A percentile compares a stretch with the other conserved stretches of the same genome.
phyloP scores from a whole-genome alignment of 1,284 basidiomycete genomes.

The Ganoderma sinense region DNA sequence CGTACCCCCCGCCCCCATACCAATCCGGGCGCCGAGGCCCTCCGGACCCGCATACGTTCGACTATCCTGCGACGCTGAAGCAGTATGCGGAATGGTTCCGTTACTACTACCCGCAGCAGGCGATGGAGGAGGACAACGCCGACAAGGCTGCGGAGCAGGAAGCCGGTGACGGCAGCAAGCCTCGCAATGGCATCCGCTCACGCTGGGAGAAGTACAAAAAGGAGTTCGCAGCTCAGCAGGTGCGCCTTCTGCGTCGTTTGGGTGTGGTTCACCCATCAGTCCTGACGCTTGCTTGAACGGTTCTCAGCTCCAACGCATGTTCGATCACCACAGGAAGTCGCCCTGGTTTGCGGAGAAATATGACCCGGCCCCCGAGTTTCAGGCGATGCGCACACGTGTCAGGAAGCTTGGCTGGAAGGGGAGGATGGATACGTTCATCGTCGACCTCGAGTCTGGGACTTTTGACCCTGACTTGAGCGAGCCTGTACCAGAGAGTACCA shows the following conservation, averaged over 20 bases:
- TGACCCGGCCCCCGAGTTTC: slow-evolving; percentile 74
- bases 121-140: slow-evolving; percentile 78
- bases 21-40: slow-evolving; percentile 62
- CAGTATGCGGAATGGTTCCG: slow-evolving; percentile 94
- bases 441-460: slow-evolving; percentile 83
- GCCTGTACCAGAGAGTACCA: slow-evolving; percentile 54
- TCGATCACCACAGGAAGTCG: slow-evolving; percentile 89
- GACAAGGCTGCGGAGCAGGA: slow-evolving; percentile 84
- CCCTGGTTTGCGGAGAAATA: slow-evolving; percentile 97
- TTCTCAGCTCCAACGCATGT: slow-evolving; percentile 84
- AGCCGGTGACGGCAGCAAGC: slow-evolving; percentile 79
- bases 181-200: slow-evolving; percentile 79
- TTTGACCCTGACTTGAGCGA: slow-evolving; percentile 79
- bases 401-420: slow-evolving; percentile 85
- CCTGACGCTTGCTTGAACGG: not conserved
- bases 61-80: slow-evolving; percentile 83
- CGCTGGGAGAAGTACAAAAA: slow-evolving; percentile 94
- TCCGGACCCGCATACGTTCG: slow-evolving; percentile 83
- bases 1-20: slow-evolving; percentile 51
- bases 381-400: slow-evolving; percentile 75
- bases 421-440: slow-evolving; percentile 73
- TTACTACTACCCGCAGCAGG: slow-evolving; percentile 78
- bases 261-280: not conserved
- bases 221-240: slow-evolving; percentile 85
- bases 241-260: slow-evolving; percentile 48